Evolutionary conservation across 352 stramenopile species (phyloP), one percentile per base, ranked within the genome.

Genomic region (Phytophthora citricola): DNA sequence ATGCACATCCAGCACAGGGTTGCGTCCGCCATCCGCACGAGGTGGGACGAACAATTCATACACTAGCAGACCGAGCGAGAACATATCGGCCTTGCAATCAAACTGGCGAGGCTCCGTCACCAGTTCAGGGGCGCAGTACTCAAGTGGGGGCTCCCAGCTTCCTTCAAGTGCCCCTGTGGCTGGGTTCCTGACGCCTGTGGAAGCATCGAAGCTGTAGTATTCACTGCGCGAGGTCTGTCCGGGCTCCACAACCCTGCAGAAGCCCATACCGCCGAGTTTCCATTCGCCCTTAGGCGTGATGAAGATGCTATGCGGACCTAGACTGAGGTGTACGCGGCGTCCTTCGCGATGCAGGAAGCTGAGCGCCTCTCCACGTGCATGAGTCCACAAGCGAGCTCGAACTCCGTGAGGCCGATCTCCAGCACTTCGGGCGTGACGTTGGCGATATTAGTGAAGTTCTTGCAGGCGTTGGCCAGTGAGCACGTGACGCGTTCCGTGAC

Each of bases 231-330:
- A 93, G n/a, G 68, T 91, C 58, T 94, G 79, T 2, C 88, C 88
- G 0, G 86, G 88, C 56, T 96, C 88, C 5, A 96, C 83, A 45
- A 94, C 79, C 40, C 87, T 79, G 41, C 87, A 94, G 57, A 97
- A 97, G 65, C 90, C 89, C 81, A 97, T 94, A 10, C 92, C 91
- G 22, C 89, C 91, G 15, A 98, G 79, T 65, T 98, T 97, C 89
- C 90, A 98, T 65, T 96, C 85, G 54, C 92, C 92, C 66, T 94
- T 97, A 39, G 90, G 85, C 43, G 92, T 96, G 27, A 98, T 91
- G 69, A 98, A 97, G 59, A 97, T 90, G 44, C 89, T 97, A 51
- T 95, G 79, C 26, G 92, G 91, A 5, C 85, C 78, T 1, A 97
- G 53, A 65, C 81, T 96, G 39, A 97, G 61, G 56, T 97, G 91